phyloP scores from a whole-genome alignment of 179 eudicot genomes.

The Sideroxylon spinosum region DNA sequence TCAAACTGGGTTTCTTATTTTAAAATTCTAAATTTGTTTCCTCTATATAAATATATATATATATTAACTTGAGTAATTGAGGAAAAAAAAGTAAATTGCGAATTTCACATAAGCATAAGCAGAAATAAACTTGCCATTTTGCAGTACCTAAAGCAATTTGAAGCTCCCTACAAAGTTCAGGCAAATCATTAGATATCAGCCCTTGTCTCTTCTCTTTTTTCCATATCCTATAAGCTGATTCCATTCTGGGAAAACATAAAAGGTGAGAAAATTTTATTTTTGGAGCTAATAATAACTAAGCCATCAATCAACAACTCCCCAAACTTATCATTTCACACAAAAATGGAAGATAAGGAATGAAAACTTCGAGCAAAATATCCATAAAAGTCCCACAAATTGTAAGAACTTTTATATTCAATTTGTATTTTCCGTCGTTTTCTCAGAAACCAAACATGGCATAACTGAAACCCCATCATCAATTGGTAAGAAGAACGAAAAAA shows the following conservation, averaged over 20 bases:
- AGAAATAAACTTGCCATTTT: slow-evolving; percentile 83
- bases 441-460: neutral
- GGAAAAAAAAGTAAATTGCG: neutral
- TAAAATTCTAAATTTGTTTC: neutral
- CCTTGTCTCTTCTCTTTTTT: slow-evolving; percentile 54
- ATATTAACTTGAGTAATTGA: too few relatives aligned
- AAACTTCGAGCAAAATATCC: neutral
- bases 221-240: slow-evolving; percentile 80
- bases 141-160: slow-evolving; percentile 90
- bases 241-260: slow-evolving; percentile 44
- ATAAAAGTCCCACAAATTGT: neutral
- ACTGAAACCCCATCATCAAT: neutral
- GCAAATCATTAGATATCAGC: slow-evolving; percentile 29
- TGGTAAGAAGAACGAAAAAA: neutral
- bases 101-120: neutral
- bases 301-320: neutral
- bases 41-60: neutral
- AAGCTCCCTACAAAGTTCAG: slow-evolving; percentile 65
- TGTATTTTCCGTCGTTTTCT: neutral
- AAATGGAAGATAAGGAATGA: neutral
- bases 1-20: neutral
- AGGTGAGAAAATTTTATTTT: neutral
- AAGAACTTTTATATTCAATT: neutral
- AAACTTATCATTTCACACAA: neutral
- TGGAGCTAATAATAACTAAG: neutral